These are phyloP conservation scores for Coniochaeta pulveracea DNA, from an alignment of 2,329 filamentous ascomycete genomes.

Conservation along the genomic window DNA sequence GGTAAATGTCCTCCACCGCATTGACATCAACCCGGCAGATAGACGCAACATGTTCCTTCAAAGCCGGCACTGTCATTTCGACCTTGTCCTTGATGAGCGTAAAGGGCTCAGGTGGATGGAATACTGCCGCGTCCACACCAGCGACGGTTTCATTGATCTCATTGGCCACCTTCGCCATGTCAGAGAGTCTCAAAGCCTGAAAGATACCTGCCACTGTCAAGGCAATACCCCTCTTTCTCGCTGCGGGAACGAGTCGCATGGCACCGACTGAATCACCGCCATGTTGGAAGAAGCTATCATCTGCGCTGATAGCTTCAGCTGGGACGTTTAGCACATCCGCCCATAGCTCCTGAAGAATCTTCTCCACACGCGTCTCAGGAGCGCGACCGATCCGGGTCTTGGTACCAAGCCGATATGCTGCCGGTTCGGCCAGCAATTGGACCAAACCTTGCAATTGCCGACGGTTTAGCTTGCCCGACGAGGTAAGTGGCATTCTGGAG, in stretches of 20 bases:
- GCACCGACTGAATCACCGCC: slow-evolving; percentile 49
- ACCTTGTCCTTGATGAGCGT: slow-evolving; percentile 4
- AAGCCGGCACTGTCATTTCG: not conserved
- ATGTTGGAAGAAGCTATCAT: slow-evolving; percentile 49
- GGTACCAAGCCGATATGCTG: slow-evolving; percentile 11
- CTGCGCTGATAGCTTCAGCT: slow-evolving; percentile 34
- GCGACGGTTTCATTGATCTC: not conserved
- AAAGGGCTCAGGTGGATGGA: slow-evolving; percentile 7
- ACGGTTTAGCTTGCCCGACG: slow-evolving; percentile 13
- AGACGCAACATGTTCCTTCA: slow-evolving; percentile 8
- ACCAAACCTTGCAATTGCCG: slow-evolving; percentile 8
- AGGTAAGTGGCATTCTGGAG: slow-evolving; percentile 15
- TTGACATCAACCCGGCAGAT: slow-evolving; percentile 3
- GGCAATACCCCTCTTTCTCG: slow-evolving; percentile 32
- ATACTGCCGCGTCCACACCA: not conserved
- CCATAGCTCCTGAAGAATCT: slow-evolving; percentile 35
- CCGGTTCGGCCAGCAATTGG: slow-evolving; percentile 2
- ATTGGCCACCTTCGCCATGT: slow-evolving; percentile 34
- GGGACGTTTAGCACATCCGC: slow-evolving; percentile 29
- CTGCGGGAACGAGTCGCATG: slow-evolving; percentile 49
- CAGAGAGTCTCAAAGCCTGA: slow-evolving; percentile 30
- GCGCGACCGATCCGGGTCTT: slow-evolving; percentile 18
- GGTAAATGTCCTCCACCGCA: not conserved
- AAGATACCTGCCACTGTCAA: slow-evolving; percentile 47
- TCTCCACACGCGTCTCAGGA: slow-evolving; percentile 25